Percentiles rank a stretch among this genome's conserved stretches.
Conservation (phyloP, 78 protist species). For the Paulinella micropora region DNA sequence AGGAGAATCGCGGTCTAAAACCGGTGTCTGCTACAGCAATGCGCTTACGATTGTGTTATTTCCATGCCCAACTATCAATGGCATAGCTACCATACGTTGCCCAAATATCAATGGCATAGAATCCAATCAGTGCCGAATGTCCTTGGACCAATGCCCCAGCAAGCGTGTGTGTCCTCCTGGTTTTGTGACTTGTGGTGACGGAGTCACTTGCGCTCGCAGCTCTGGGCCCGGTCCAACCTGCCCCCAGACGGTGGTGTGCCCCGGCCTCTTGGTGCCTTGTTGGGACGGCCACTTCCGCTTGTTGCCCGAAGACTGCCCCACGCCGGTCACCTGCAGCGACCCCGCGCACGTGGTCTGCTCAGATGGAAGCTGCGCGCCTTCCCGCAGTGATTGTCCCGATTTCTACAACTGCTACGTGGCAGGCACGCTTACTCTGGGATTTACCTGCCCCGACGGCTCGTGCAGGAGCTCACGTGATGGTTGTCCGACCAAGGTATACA, state of each 20-base stretch:
- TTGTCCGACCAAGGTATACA: background rate
- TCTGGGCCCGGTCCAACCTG: no score
- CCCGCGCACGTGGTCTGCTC: background rate
- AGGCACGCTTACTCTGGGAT: background rate
- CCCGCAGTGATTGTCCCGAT: background rate
- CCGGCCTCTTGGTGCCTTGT: no score
- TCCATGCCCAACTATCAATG: no score
- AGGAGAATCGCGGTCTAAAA: no score
- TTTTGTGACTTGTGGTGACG: background rate
- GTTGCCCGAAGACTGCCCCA: slow-evolving; percentile 7
- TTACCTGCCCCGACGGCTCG: background rate
- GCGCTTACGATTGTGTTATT: no score
- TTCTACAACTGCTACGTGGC: background rate
- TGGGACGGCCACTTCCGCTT: no score
- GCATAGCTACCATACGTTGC: no score
- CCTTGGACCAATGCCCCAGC: background rate
- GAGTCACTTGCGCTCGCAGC: background rate
- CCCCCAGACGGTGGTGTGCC: no score
- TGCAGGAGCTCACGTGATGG: background rate
- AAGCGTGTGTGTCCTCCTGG: background rate
- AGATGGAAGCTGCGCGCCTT: background rate
- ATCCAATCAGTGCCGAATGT: background rate
- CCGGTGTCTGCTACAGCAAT: no score
- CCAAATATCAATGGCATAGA: no score
- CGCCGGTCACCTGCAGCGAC: background rate